Evolutionary conservation across 805 yeast species (phyloP).

Genomic region (Ogataea ramenticola): DNA sequence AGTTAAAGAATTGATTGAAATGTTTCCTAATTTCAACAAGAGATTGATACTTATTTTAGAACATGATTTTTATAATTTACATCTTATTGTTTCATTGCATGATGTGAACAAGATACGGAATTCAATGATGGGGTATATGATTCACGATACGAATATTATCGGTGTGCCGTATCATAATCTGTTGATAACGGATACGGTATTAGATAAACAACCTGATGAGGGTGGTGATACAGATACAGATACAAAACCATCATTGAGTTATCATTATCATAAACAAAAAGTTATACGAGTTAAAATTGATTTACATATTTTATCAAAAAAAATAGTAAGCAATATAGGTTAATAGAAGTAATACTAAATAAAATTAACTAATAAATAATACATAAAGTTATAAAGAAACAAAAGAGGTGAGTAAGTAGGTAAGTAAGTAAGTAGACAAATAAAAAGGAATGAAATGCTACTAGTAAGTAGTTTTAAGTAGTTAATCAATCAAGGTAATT

Average conservation of each 20-base stretch:
- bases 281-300: constrained; percentile 15
- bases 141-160: neutral
- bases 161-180: neutral
- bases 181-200: neutral
- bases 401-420: neutral
- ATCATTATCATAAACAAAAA: constrained; percentile 5
- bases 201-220: neutral
- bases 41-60: constrained; percentile 7
- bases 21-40: neutral
- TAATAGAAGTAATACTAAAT: neutral
- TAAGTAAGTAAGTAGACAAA: neutral
- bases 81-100: constrained; percentile 12
- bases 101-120: constrained; percentile 5
- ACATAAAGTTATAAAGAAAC: neutral
- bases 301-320: constrained; percentile 13
- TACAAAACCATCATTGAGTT: constrained; percentile 12
- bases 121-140: neutral
- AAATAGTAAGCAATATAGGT: neutral
- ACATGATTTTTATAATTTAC: constrained; percentile 19
- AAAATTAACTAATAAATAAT: neutral
- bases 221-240: constrained; percentile 1
- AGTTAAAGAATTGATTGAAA: neutral
- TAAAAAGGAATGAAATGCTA: too few species aligned
- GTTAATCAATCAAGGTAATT: too few species aligned
- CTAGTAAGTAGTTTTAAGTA: too few species aligned